Evolutionary conservation across 2,329 filamentous ascomycete species (phyloP).

Genomic region (Aplosporella prunicola): DNA sequence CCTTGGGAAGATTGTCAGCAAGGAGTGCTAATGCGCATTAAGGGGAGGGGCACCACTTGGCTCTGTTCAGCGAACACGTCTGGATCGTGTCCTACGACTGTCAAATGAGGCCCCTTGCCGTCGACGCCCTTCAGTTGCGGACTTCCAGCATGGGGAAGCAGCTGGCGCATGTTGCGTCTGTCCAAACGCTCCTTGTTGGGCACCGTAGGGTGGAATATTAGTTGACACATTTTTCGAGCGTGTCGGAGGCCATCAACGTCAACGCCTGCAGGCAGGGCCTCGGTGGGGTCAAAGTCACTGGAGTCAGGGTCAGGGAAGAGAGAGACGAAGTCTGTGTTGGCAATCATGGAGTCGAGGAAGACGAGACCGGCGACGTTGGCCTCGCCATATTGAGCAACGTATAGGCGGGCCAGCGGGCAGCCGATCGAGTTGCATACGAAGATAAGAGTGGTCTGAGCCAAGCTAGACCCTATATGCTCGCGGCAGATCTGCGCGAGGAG

Average conservation of each 20-base stretch:
- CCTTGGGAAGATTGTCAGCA: conserved; percentile 16
- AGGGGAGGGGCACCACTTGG: conserved; percentile 13
- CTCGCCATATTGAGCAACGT: conserved; percentile 39
- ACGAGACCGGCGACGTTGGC: conserved; percentile 38
- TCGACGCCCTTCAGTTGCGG: conserved; percentile 33
- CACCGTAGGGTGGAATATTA: conserved; percentile 41
- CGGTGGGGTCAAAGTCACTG: conserved; percentile 32
- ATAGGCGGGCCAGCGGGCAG: conserved; percentile 44
- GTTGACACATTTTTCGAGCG: conserved; percentile 27
- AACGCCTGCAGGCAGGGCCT: conserved; percentile 32
- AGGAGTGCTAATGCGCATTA: neutral
- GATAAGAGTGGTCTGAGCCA: conserved; percentile 27
- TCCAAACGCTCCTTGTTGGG: conserved; percentile 43
- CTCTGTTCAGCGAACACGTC: conserved; percentile 43
- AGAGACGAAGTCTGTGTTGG: conserved; percentile 47
- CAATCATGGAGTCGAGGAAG: conserved; percentile 49
- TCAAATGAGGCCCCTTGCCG: conserved; percentile 33
- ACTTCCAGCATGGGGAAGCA: conserved; percentile 36
- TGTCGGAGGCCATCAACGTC: conserved; percentile 24
- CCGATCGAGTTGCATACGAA: conserved; percentile 47
- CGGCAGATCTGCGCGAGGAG: conserved; percentile 33
- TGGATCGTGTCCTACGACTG: conserved; percentile 46
- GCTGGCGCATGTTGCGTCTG: conserved; percentile 33
- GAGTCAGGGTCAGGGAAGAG: conserved; percentile 48
- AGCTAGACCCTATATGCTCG: conserved; percentile 26